Conservation (phyloP, 352 stramenopile species). For the Phytophthora rubi region DNA sequence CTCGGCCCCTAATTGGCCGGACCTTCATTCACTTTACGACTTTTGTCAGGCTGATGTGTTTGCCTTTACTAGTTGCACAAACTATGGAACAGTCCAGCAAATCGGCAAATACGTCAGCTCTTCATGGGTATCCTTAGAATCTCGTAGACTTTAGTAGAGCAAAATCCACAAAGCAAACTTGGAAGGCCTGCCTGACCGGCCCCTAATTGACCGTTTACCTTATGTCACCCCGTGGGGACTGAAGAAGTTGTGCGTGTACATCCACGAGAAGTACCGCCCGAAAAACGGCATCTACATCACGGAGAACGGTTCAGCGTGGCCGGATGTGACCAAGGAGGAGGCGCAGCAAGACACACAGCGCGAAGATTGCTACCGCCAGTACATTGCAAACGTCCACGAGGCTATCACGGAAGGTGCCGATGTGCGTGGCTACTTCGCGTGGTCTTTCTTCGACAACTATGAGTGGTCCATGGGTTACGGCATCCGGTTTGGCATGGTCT, state of each 20-base stretch:
- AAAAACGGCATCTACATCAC: constrained; percentile 86
- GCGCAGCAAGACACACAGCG: constrained; percentile 73
- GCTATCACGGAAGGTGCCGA: constrained; percentile 50
- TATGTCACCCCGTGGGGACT: constrained; percentile 79
- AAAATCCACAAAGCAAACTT: too few species aligned
- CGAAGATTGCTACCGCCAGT: constrained; percentile 77
- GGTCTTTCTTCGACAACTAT: constrained; percentile 93
- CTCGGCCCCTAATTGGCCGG: too few species aligned
- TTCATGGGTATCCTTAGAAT: too few species aligned
- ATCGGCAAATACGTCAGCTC: too few species aligned
- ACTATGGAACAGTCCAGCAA: too few species aligned
- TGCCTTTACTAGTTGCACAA: too few species aligned
- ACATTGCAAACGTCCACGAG: constrained; percentile 72
- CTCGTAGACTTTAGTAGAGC: too few species aligned
- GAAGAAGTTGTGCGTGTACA: constrained; percentile 88
- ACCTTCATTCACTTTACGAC: too few species aligned
- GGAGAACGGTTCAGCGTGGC: constrained; percentile 88
- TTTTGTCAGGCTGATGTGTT: too few species aligned
- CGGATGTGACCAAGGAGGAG: constrained; percentile 63
- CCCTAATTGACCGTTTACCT: too few species aligned
- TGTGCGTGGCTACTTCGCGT: constrained; percentile 87
- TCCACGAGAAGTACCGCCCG: constrained; percentile 85
- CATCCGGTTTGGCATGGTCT: constrained; percentile 60
- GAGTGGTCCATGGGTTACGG: constrained; percentile 81
- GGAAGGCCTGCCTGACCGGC: too few species aligned